Percentiles rank a stretch among this genome's conserved stretches.
Conservation (phyloP, 2,329 filamentous ascomycete genomes). For the Nemania sp. region DNA sequence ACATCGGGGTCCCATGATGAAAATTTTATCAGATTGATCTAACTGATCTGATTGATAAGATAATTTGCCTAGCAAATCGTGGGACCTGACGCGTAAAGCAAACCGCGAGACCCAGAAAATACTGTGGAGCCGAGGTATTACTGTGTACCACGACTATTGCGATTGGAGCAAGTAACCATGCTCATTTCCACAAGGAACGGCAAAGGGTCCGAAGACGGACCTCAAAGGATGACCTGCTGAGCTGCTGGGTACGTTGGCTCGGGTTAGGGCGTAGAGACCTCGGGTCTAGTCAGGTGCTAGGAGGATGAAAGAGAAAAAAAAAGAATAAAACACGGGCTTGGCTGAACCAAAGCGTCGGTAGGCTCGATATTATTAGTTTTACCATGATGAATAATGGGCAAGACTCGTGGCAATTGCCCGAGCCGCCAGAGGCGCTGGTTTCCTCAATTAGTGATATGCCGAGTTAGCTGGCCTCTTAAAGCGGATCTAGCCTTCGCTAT, state of each 20-base stretch:
- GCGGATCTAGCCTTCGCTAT: background rate
- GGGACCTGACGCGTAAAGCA: background rate
- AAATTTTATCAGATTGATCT: slow-evolving; percentile 44
- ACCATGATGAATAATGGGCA: background rate
- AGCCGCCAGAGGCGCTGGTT: background rate
- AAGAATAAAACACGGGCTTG: background rate
- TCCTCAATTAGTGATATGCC: slow-evolving; percentile 5
- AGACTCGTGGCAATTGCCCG: slow-evolving; percentile 8
- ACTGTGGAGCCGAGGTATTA: background rate
- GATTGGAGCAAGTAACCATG: background rate
- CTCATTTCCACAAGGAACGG: slow-evolving; percentile 16
- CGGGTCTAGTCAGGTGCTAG: background rate
- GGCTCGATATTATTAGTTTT: slow-evolving; percentile 12
- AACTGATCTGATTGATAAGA: slow-evolving; percentile 41
- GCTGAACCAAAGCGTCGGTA: background rate
- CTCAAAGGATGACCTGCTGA: background rate
- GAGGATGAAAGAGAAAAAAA: background rate
- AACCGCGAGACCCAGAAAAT: background rate
- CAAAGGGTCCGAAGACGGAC: slow-evolving; percentile 34
- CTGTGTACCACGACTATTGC: background rate
- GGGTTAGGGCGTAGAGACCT: background rate
- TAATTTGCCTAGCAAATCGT: slow-evolving; percentile 16
- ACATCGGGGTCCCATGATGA: slow-evolving; percentile 25
- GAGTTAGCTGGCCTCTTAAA: slow-evolving; percentile 7
- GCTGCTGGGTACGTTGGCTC: background rate